Conservation (phyloP, 345 rosid species). For the Erucastrum elatum region DNA sequence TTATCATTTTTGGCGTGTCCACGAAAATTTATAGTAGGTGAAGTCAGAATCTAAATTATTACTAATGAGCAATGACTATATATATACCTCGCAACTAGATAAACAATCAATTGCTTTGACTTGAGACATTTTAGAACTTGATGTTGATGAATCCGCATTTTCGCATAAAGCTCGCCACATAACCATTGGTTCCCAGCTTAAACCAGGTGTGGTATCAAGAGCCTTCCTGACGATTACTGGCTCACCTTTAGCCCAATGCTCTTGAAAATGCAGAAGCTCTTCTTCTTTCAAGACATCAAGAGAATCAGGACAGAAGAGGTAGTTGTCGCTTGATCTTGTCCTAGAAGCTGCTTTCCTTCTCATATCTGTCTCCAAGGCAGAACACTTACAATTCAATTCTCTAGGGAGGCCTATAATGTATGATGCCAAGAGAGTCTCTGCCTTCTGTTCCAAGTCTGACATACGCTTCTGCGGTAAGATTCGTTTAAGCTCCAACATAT, state of each 20-base stretch:
- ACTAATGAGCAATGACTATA: not conserved
- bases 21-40: no score
- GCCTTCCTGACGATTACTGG: slow-evolving; percentile 68
- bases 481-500: slow-evolving; percentile 62
- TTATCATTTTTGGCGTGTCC: no score
- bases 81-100: slow-evolving; percentile 59
- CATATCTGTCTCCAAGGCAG: slow-evolving; percentile 28
- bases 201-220: slow-evolving; percentile 55
- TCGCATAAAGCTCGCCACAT: slow-evolving; percentile 90
- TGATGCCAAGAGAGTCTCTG: slow-evolving; percentile 38
- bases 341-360: slow-evolving; percentile 58
- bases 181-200: slow-evolving; percentile 98
- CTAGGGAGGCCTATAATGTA: slow-evolving; percentile 21
- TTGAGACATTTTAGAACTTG: slow-evolving; percentile 54
- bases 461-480: slow-evolving; percentile 58
- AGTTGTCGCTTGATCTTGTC: slow-evolving; percentile 57
- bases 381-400: slow-evolving; percentile 21
- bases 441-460: slow-evolving; percentile 48
- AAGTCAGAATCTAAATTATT: not conserved
- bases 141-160: slow-evolving; percentile 38
- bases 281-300: slow-evolving; percentile 42
- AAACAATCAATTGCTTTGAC: slow-evolving; percentile 84
- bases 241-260: slow-evolving; percentile 79
- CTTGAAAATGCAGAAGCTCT: slow-evolving; percentile 55
- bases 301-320: slow-evolving; percentile 58